phyloP scores from a whole-genome alignment of 805 yeast genomes.

The Zygoascus flipseniorum region DNA sequence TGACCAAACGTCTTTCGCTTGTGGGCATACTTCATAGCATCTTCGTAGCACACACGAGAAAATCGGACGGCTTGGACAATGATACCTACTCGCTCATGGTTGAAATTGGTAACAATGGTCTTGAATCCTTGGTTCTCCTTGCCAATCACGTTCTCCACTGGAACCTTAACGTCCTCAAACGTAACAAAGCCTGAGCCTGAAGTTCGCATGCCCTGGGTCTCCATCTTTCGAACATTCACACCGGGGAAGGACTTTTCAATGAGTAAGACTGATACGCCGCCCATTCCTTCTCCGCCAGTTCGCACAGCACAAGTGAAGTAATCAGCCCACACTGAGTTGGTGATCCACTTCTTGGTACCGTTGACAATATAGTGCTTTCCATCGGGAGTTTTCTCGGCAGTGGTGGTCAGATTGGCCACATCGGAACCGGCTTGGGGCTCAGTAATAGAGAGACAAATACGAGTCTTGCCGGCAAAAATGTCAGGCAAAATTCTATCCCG shows the following conservation, averaged over 20 bases:
- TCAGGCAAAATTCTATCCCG: constrained; percentile 31
- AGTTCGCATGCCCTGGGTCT: constrained; percentile 34
- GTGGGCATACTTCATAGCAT: constrained; percentile 32
- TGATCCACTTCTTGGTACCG: constrained; percentile 40
- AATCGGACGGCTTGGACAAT: constrained; percentile 33
- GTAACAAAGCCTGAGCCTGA: constrained; percentile 35
- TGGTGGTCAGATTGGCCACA: constrained; percentile 34
- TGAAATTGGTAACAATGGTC: constrained; percentile 36
- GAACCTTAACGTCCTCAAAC: constrained; percentile 37
- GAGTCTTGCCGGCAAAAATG: constrained; percentile 30
- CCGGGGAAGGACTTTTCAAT: constrained; percentile 32
- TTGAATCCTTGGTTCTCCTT: constrained; percentile 35
- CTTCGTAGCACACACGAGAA: constrained; percentile 32
- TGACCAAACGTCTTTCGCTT: constrained; percentile 36
- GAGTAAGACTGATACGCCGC: constrained; percentile 32
- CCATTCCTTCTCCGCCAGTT: constrained; percentile 34
- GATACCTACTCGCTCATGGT: constrained; percentile 36
- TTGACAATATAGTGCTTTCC: constrained; percentile 33
- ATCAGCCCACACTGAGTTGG: constrained; percentile 36
- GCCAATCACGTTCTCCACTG: constrained; percentile 33
- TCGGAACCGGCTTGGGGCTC: constrained; percentile 40
- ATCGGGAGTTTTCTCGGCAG: constrained; percentile 31
- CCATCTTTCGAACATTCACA: constrained; percentile 30
- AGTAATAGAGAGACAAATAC: constrained; percentile 35
- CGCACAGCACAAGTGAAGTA: constrained; percentile 38